Evolutionary conservation across 1,139 yeast genomes (phyloP).

Genomic region (Petasospora rhodanensis): DNA sequence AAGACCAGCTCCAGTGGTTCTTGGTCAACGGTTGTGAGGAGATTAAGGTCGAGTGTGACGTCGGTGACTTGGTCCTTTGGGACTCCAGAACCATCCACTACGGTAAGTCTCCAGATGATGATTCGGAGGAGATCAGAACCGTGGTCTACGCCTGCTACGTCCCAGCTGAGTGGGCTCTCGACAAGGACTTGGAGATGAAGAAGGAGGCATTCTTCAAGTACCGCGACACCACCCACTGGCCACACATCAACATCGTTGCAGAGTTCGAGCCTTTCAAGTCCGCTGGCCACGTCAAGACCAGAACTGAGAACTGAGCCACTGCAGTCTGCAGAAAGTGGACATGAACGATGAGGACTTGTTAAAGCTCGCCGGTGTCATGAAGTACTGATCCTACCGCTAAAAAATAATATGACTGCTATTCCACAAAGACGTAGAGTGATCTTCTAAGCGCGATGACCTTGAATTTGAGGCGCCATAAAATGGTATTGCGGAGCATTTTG

Average conservation of each 20-base stretch:
- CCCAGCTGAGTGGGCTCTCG: slow-evolving; percentile 26
- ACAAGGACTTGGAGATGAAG: slow-evolving; percentile 12
- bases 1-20: slow-evolving; percentile 21
- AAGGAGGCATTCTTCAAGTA: slow-evolving; percentile 17
- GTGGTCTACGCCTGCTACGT: slow-evolving; percentile 23
- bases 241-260: slow-evolving; percentile 22
- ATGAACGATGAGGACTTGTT: slow-evolving; percentile 9
- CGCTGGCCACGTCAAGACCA: slow-evolving; percentile 4
- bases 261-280: slow-evolving; percentile 12
- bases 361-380: slow-evolving; percentile 14
- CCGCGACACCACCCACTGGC: slow-evolving; percentile 25
- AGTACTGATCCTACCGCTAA: too few relatives aligned
- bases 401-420: too few relatives aligned
- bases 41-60: slow-evolving; percentile 22
- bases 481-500: too few relatives aligned
- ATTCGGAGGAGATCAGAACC: slow-evolving; percentile 20
- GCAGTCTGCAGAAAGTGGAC: slow-evolving; percentile 8
- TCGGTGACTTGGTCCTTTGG: slow-evolving; percentile 29
- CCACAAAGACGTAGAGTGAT: too few relatives aligned
- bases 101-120: slow-evolving; percentile 21
- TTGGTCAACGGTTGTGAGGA: slow-evolving; percentile 18
- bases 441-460: too few relatives aligned
- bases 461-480: too few relatives aligned
- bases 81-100: slow-evolving; percentile 28
- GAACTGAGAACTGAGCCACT: slow-evolving; percentile 20